Base-by-base conservation (phyloP, 2,329 filamentous ascomycete species). In the Aureobasidium mangrovei region DNA sequence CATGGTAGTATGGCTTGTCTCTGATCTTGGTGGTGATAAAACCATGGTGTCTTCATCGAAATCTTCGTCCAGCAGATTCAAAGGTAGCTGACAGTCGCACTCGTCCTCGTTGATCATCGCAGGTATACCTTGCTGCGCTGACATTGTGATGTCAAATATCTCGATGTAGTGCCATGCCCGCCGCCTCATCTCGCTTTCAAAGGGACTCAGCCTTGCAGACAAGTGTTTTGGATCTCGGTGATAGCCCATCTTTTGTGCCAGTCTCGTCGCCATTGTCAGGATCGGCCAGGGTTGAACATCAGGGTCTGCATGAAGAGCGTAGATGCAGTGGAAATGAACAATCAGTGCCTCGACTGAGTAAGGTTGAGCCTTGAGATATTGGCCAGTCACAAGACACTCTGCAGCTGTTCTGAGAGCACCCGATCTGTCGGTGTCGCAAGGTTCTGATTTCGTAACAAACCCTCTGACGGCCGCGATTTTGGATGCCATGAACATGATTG, bases 111-210 rank as follows among this genome's bases (percentile, higher is more conserved):
- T 39, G 42, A 57, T 45, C 33, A 54, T 51, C 1, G 42, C 39
- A 4, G 57, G 57, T 2, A 57, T 31, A 7, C 57, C 57, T 31
- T 47, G 36, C 7, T 57, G 32, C 26, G 45, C 43, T 9, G 55
- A 57, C 32, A 57, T 41, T 2, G 31, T 38, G 27, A 55, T 31
- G 33, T 58, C 57, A n/a, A 57, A 47, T 3, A 38, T 33, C 27
- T 47, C 26, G 2, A 57, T 44, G 3, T 33, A 54, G 12, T 41
- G n/a, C 47, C 47, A 58, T 5, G 53, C 35, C 31, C 57, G 35
- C 10, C 57, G 40, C 24, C 57, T 41, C 57, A 58, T 58, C 33
- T 58, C 57, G 18, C 55, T 47, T 9, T 57, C 49, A 36, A 58
- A 58, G 4, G 55, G 51, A 3, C 55, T 38, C 2, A 58, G 48